Evolutionary conservation across 2,329 filamentous ascomycete genomes (phyloP).

Genomic region (Seiridium unicorne): DNA sequence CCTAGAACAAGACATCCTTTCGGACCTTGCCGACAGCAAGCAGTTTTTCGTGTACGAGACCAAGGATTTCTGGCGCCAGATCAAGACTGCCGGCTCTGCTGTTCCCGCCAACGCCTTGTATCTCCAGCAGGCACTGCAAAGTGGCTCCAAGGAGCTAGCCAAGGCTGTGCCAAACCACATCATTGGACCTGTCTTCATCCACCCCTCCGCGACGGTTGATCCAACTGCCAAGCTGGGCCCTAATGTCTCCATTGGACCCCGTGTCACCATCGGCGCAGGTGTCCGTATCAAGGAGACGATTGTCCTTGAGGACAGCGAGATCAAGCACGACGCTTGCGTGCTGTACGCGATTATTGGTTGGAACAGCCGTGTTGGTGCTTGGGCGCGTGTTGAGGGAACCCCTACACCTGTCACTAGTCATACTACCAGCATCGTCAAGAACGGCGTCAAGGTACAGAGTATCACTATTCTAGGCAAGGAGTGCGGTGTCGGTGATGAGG

Average conservation of each 20-base stretch:
- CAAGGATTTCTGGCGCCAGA: constrained; percentile 99
- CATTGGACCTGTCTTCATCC: constrained; percentile 90
- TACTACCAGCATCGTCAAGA: constrained; percentile 93
- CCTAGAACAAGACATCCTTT: constrained; percentile 94
- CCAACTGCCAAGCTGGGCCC: constrained; percentile 95
- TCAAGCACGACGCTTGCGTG: constrained; percentile 95
- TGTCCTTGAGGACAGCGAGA: constrained; percentile 89
- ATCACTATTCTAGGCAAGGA: constrained; percentile 98
- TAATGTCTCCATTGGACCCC: constrained; percentile 94
- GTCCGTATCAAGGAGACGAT: constrained; percentile 94
- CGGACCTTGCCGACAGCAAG: constrained; percentile 93
- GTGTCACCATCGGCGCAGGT: constrained; percentile 79
- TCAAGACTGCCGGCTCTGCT: constrained; percentile 97
- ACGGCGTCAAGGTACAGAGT: constrained; percentile 97
- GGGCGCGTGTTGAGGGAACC: constrained; percentile 95
- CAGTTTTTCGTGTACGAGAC: constrained; percentile 98
- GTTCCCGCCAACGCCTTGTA: constrained; percentile 97
- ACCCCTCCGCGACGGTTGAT: constrained; percentile 86
- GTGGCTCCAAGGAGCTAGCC: constrained; percentile 76
- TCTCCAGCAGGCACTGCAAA: constrained; percentile 89
- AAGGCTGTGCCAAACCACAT: constrained; percentile 77
- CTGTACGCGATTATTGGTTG: constrained; percentile 96
- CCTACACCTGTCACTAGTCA: constrained; percentile 86
- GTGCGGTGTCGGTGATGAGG: constrained; percentile 88
- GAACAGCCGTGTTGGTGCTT: constrained; percentile 94